Conservation (phyloP, 2,329 filamentous ascomycete genomes). For the Leptographium radiaticola region DNA sequence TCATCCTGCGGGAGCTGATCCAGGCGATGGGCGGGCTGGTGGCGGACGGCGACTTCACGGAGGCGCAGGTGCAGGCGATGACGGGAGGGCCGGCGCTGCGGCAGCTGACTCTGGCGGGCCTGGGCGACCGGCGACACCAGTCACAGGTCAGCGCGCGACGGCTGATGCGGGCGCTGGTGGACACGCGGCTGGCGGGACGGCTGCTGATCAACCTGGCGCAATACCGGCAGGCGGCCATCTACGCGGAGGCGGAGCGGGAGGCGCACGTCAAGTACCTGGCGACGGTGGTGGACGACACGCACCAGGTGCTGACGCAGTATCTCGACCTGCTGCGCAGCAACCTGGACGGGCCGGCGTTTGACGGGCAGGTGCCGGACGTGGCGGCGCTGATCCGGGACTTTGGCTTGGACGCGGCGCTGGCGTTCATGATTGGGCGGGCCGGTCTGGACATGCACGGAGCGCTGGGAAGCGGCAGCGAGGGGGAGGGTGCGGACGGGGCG, state of each 20-base stretch:
- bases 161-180: slow-evolving; percentile 65
- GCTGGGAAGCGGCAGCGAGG: slow-evolving; percentile 22
- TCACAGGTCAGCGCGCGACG: slow-evolving; percentile 63
- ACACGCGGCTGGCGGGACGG: slow-evolving; percentile 65
- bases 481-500: not conserved
- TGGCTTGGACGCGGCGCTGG: slow-evolving; percentile 65
- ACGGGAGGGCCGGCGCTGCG: slow-evolving; percentile 72
- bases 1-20: slow-evolving; percentile 83
- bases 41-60: slow-evolving; percentile 75
- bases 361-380: slow-evolving; percentile 63
- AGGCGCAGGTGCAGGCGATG: slow-evolving; percentile 76
- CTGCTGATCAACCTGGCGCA: slow-evolving; percentile 85
- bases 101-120: slow-evolving; percentile 63
- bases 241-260: slow-evolving; percentile 54
- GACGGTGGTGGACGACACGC: slow-evolving; percentile 80
- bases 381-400: slow-evolving; percentile 62
- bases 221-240: slow-evolving; percentile 77
- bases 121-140: slow-evolving; percentile 58
- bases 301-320: slow-evolving; percentile 75
- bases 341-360: slow-evolving; percentile 62
- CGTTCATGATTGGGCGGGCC: slow-evolving; percentile 70
- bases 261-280: slow-evolving; percentile 82
- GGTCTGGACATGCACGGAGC: slow-evolving; percentile 47
- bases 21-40: slow-evolving; percentile 89
- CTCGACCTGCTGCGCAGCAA: slow-evolving; percentile 79